Evolutionary conservation across 768 basidiomycete species (phyloP), one percentile per base, ranked within the genome.

Genomic region (Boletus rubroflammeus): DNA sequence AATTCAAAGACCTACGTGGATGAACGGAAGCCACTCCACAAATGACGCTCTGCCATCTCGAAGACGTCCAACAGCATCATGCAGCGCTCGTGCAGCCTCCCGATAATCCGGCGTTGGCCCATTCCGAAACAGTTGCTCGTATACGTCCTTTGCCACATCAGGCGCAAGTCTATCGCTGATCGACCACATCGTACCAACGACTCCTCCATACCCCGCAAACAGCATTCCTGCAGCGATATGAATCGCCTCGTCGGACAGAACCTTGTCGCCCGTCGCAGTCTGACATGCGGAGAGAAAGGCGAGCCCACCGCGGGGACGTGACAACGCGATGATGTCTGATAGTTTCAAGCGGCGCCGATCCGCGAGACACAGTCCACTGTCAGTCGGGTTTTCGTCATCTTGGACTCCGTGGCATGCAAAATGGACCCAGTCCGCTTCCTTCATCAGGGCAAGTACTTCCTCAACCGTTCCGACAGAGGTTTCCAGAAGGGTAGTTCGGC

Each of bases 211-310:
- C 0, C 71, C 72, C 0, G 62, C 61, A n/a, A 67, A 53, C 21
- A 74, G 54, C 71, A 79, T 73, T 6, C 72, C 76, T 1, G 72
- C 75, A 0, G 78, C 73, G 2, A 79, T 57, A 63, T 78, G 76
- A 8, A 79, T 58, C 0, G 66, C 69, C 47, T 78, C 76, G 6
- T 75, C 69, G 0, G 69, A 51, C 1, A 71, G 68, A 48, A 55
- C 68, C 62, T 61, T 45, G 26, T 69, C 65, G 2, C 76, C 74
- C 36, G 56, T 67, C 0, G 75, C 75, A 6, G 73, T 79, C 51
- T 80, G 69, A 53, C 78, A 80, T 1, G 78, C 78, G 6, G 78
- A 78, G 3, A 80, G 69, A 59, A 78, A 76, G 0, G 73, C 78
- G 40, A 79, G 64, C 38, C 70, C 53, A 32, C 45, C 65, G 38